A percentile compares a stretch with the other conserved stretches of the same genome.
phyloP scores from a whole-genome alignment of 805 yeast species.

The Sugiyamaella qingdaonensis region DNA sequence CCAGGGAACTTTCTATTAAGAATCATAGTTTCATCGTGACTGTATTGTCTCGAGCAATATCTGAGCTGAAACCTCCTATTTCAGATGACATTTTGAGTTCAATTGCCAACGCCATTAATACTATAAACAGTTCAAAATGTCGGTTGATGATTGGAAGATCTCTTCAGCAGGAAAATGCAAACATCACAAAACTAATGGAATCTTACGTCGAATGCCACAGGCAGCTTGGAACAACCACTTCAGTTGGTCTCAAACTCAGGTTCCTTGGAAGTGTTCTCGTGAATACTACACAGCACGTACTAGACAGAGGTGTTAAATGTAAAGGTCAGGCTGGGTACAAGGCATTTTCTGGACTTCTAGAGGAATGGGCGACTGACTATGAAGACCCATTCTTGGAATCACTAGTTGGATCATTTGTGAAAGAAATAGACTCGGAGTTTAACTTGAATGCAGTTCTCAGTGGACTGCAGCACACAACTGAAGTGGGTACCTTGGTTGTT shows the following conservation, averaged over 20 bases:
- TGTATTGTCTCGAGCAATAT: conserved; percentile 5
- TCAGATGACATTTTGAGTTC: neutral
- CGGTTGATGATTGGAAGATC: neutral
- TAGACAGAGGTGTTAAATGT: neutral
- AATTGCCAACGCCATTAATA: neutral
- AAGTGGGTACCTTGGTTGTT: neutral
- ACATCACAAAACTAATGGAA: neutral
- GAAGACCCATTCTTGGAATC: neutral
- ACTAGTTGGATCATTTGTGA: neutral
- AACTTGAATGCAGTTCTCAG: neutral
- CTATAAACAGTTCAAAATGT: neutral
- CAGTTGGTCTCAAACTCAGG: neutral
- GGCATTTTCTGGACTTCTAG: neutral
- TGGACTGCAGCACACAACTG: neutral
- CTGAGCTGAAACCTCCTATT: neutral
- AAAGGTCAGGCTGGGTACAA: neutral
- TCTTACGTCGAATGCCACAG: neutral
- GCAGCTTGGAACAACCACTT: neutral
- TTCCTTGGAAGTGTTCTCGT: neutral
- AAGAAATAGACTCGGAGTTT: neutral
- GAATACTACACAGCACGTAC: neutral
- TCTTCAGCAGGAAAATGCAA: neutral
- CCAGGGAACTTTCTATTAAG: conserved; percentile 5
- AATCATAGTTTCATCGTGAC: conserved; percentile 9
- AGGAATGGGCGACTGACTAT: neutral